Percentiles rank a stretch among this genome's conserved stretches.
phyloP scores from a whole-genome alignment of 192 early-diverging fungal species.

The Fimicolochytrium jonesii region DNA sequence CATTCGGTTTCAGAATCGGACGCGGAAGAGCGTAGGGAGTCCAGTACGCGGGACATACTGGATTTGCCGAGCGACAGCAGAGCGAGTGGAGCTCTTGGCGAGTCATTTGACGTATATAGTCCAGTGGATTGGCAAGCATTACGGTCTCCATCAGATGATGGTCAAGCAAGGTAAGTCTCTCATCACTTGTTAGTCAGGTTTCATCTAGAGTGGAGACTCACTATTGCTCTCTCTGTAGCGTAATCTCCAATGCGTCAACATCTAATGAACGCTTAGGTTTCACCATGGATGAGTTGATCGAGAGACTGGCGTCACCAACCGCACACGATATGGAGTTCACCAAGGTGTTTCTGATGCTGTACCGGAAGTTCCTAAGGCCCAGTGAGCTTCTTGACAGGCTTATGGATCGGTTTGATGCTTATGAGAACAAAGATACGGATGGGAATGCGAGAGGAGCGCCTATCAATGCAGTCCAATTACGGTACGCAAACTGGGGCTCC shows the following conservation, averaged over 20 bases:
- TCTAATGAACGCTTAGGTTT: constrained; percentile 23
- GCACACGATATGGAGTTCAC: constrained; percentile 40
- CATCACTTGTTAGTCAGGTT: neutral
- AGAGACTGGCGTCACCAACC: constrained; percentile 29
- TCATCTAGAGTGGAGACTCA: neutral
- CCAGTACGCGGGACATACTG: no score
- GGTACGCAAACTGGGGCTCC: constrained; percentile 17
- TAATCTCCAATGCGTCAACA: neutral
- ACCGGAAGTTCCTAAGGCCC: constrained; percentile 38
- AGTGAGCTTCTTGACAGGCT: constrained; percentile 41
- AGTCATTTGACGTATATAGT: no score
- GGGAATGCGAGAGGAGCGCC: neutral
- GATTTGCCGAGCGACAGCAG: no score
- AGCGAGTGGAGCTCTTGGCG: no score
- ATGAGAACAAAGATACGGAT: constrained; percentile 7
- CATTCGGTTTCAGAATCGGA: no score
- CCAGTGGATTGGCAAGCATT: no score
- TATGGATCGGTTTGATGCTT: constrained; percentile 39
- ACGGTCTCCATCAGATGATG: neutral
- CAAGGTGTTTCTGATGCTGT: constrained; percentile 39
- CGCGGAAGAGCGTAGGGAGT: no score
- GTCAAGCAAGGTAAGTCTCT: neutral
- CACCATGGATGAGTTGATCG: constrained; percentile 35
- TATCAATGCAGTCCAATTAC: constrained; percentile 38
- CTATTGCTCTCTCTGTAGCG: neutral